Evolutionary conservation across 2,329 filamentous ascomycete species (phyloP), one percentile per base, ranked within the genome.

Genomic region (Alternaria sp.): DNA sequence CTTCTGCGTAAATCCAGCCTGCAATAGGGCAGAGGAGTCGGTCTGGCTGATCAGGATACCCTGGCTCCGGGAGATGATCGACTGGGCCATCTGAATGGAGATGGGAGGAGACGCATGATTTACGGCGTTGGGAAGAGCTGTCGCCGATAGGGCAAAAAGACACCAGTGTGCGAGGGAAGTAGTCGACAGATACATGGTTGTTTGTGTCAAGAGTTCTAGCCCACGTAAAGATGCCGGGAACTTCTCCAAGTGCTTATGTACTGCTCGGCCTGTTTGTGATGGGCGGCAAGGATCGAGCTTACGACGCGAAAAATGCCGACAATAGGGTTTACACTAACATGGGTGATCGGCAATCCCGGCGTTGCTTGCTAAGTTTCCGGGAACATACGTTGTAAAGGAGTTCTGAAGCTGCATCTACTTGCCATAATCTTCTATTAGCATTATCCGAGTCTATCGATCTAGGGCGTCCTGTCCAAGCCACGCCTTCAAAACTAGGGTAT

Each of bases 1-100:
- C 51, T 79, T 77, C 53, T 79, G 77, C n/a, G 75, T 73, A 25
- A 80, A 67, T 6, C 75, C 77, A 3, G 77, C 64, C 60, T 79
- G 74, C 21, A 80, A 69, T 2, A 70, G 64, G 2, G 59, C 69
- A 15, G 73, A 74, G 8, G 44, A 28, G 53, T 71, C 72, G 21
- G 57, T 51, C 12, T 49, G n/a, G 43, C 50, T 68, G 46, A 32
- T 68, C 65, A 72, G 61, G 30, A 79, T 68, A 15, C 78, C 78
- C 66, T 80, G 71, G 11, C 68, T 61, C 8, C 77, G 70, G 8
- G 70, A 72, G 19, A 79, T 74, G 50, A 75, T 78, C 21, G 74
- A 77, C 6, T 69, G 57, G 7, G 76, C 66, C 77, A 71, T 71
- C 43, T 62, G 64, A 13, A 71, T n/a, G n/a, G 69, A 70, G 25